Evolutionary conservation across 176 grass and related monocot species (phyloP).

Genomic region (Dactylis glomerata): DNA sequence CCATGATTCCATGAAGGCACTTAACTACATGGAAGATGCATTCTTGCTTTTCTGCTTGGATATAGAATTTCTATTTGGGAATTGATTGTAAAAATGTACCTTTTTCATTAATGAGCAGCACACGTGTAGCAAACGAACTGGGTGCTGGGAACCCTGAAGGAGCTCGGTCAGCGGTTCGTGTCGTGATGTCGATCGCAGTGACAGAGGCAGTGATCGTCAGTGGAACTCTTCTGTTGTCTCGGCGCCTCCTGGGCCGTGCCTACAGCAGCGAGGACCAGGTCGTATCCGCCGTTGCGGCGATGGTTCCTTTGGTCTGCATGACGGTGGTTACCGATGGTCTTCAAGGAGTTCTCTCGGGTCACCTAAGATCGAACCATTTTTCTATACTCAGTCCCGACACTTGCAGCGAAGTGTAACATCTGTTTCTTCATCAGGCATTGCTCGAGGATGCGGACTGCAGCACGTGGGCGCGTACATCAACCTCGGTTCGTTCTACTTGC

Average conservation of each 20-base stretch:
- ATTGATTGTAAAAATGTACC: neutral
- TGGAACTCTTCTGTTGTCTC: conserved; percentile 41
- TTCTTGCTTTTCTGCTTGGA: neutral
- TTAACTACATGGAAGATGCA: neutral
- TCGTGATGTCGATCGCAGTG: conserved; percentile 63
- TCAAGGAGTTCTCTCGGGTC: conserved; percentile 74
- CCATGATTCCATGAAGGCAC: neutral
- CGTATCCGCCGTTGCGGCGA: conserved; percentile 37
- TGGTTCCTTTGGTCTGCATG: conserved; percentile 71
- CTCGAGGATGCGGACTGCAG: conserved; percentile 88
- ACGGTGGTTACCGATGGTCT: conserved; percentile 62
- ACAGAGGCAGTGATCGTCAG: conserved; percentile 54
- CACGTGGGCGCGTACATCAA: conserved; percentile 83
- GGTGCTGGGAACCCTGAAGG: conserved; percentile 78
- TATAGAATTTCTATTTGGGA: neutral
- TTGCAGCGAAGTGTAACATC: neutral
- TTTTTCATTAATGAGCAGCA: conserved; percentile 36
- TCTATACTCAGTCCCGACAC: neutral
- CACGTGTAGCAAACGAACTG: conserved; percentile 84
- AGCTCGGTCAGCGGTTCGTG: conserved; percentile 55
- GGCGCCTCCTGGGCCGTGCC: conserved; percentile 55
- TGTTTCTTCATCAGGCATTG: conserved; percentile 54
- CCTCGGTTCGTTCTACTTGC: conserved; percentile 81
- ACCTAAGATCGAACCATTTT: neutral
- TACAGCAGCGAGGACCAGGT: conserved; percentile 88